Base-by-base conservation (phyloP, 2,329 filamentous ascomycete genomes). In the Alternaria panax region DNA sequence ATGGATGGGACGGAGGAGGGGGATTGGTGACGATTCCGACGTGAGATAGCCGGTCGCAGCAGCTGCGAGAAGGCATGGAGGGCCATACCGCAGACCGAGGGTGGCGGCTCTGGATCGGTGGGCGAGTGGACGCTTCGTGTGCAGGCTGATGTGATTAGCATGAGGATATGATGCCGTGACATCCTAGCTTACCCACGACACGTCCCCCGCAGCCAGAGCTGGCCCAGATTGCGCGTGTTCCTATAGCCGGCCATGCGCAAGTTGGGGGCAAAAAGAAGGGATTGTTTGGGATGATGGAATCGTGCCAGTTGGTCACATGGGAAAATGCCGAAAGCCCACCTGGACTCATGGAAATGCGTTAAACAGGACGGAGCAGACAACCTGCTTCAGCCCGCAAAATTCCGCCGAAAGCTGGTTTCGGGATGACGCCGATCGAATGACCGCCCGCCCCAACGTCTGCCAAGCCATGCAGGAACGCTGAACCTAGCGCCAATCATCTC, bases 361-460 rank as follows among this genome's bases (percentile, higher is more conserved):
- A 66, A 68, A 58, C 68, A 77, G 73, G 73, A 72, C 70, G 72
- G 43, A 61, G 56, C 51, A 51, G 42, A 60, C 57, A 56, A 60
- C 59, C 57, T 54, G 48, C 54, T 59, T 46, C n/a, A 43, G 20
- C 50, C 56, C 43, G 62, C 50, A 54, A 57, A 60, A 59, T 67
- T 58, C 65, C 63, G 57, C 66, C 46, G 45, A 16, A 50, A 57
- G 51, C 45, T 64, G 61, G 63, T 71, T 71, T 68, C 51, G 45
- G 59, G 52, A 59, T 57, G 50, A 55, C 54, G 45, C 42, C 62
- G 47, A 62, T 64, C 64, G 36, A 59, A 59, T 54, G 22, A 54
- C 12, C 57, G 59, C 54, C 48, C 51, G 55, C 61, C 61, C 60
- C 61, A 47, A 56, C 62, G 57, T 63, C 48, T 57, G 66, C 68